phyloP scores from a whole-genome alignment of 495 filamentous ascomycete genomes.

The Delitschia confertaspora region DNA sequence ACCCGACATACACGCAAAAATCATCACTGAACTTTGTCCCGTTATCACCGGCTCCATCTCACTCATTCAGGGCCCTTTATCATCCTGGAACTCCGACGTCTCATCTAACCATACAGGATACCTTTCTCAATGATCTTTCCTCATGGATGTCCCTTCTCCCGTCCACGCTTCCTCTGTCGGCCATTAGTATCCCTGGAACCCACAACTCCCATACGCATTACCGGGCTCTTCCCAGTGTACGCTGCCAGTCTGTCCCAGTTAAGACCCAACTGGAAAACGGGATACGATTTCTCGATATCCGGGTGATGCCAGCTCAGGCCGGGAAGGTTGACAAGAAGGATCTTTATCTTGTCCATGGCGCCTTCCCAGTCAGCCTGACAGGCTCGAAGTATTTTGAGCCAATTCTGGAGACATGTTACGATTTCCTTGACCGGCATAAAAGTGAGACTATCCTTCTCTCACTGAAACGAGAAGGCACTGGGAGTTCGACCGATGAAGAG shows the following conservation, averaged over 20 bases:
- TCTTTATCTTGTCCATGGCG: conserved; percentile 64
- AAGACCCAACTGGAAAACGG: conserved; percentile 77
- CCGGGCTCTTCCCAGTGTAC: conserved; percentile 78
- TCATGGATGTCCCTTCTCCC: conserved; percentile 73
- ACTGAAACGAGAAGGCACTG: conserved; percentile 83
- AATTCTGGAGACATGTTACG: conserved; percentile 57
- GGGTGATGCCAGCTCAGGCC: conserved; percentile 57
- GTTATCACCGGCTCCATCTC: conserved; percentile 46
- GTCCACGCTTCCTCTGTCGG: conserved; percentile 60
- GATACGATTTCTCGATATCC: conserved; percentile 89
- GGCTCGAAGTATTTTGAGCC: conserved; percentile 66
- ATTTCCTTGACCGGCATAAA: conserved; percentile 70
- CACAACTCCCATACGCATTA: conserved; percentile 87
- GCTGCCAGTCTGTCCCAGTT: conserved; percentile 77
- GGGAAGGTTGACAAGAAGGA: conserved; percentile 47
- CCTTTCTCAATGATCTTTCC: conserved; percentile 57
- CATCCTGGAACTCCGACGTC: conserved; percentile 44
- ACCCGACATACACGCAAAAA: conserved; percentile 43
- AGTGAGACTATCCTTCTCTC: conserved; percentile 78
- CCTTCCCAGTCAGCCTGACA: conserved; percentile 65
- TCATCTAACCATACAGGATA: conserved; percentile 58
- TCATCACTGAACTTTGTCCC: conserved; percentile 47
- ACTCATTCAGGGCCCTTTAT: conserved; percentile 66
- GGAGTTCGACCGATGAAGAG: conserved; percentile 68
- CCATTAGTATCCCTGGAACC: conserved; percentile 86